A percentile compares a stretch with the other conserved stretches of the same genome.
These are phyloP conservation scores for Lentithecium fluviatile DNA, from an alignment of 495 filamentous ascomycete species.

Conservation along the genomic window DNA sequence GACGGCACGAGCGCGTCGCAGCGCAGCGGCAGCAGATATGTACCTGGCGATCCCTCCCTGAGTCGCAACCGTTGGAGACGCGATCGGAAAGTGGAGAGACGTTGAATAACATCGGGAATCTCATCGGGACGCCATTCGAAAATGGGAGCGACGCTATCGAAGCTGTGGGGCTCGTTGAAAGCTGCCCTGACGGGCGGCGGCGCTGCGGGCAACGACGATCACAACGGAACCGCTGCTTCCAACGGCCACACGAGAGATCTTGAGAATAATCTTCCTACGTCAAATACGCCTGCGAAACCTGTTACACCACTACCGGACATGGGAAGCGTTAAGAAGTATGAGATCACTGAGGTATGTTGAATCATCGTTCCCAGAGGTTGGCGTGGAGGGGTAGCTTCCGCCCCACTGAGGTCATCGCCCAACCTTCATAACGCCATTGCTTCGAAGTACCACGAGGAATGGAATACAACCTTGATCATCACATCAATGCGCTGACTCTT, in stretches of 20 bases:
- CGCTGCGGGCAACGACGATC: not conserved
- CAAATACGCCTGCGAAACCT: conserved; percentile 25
- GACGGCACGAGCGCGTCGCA: not conserved
- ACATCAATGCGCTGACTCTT: not conserved
- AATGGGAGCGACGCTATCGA: conserved; percentile 32
- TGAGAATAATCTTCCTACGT: conserved; percentile 19
- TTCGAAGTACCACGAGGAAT: no score
- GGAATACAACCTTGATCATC: no score
- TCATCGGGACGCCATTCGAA: conserved; percentile 13
- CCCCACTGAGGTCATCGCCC: conserved; percentile 7
- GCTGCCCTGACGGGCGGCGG: conserved; percentile 14
- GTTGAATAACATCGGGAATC: no score
- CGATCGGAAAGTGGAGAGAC: not conserved
- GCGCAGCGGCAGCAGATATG: not conserved
- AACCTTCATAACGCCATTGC: not conserved
- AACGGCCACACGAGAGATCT: conserved; percentile 4
- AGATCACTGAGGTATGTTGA: conserved; percentile 37
- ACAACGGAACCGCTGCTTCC: not conserved
- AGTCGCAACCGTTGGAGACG: not conserved
- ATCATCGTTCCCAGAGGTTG: conserved; percentile 3
- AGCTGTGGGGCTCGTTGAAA: conserved; percentile 29
- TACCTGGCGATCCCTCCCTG: not conserved
- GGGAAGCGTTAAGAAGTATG: conserved; percentile 40
- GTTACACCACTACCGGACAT: conserved; percentile 27
- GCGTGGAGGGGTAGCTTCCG: conserved; percentile 15